Conservation (phyloP, 1,284 basidiomycete genomes). For the Fomitopsis pinicola region DNA sequence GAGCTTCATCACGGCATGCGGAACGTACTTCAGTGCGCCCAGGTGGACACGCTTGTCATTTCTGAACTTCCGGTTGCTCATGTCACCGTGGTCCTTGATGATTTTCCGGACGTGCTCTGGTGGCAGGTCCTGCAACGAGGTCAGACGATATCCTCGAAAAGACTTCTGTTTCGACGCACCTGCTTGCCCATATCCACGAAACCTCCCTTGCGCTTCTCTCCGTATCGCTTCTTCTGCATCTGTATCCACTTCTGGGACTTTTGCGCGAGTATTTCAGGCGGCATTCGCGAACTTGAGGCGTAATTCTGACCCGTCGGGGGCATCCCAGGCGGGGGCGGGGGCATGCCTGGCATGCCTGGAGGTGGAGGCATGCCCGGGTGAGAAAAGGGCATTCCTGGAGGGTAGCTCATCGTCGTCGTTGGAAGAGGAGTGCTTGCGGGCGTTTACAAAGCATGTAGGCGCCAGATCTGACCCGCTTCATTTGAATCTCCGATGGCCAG, state of each 20-base stretch:
- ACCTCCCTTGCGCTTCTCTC: slow-evolving; percentile 84
- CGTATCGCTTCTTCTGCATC: slow-evolving; percentile 89
- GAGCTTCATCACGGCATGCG: slow-evolving; percentile 98
- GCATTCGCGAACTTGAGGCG: slow-evolving; percentile 56
- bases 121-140: slow-evolving; percentile 61
- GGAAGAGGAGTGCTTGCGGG: slow-evolving; percentile 11
- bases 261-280: slow-evolving; percentile 75
- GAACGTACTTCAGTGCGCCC: slow-evolving; percentile 97
- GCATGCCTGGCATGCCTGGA: slow-evolving; percentile 35
- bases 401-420: slow-evolving; percentile 29
- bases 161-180: slow-evolving; percentile 36
- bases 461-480: neutral
- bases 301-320: slow-evolving; percentile 25
- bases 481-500: neutral
- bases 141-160: neutral
- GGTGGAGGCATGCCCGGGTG: slow-evolving; percentile 59
- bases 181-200: slow-evolving; percentile 94
- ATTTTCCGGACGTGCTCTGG: slow-evolving; percentile 97
- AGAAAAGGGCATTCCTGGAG: slow-evolving; percentile 27
- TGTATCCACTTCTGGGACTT: slow-evolving; percentile 94
- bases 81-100: slow-evolving; percentile 96
- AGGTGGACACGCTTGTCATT: slow-evolving; percentile 99
- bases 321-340: slow-evolving; percentile 11
- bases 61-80: slow-evolving; percentile 95
- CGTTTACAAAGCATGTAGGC: slow-evolving; percentile 5